phyloP scores from a whole-genome alignment of 768 basidiomycete species.

The Omphalotus guepiniiformis region DNA sequence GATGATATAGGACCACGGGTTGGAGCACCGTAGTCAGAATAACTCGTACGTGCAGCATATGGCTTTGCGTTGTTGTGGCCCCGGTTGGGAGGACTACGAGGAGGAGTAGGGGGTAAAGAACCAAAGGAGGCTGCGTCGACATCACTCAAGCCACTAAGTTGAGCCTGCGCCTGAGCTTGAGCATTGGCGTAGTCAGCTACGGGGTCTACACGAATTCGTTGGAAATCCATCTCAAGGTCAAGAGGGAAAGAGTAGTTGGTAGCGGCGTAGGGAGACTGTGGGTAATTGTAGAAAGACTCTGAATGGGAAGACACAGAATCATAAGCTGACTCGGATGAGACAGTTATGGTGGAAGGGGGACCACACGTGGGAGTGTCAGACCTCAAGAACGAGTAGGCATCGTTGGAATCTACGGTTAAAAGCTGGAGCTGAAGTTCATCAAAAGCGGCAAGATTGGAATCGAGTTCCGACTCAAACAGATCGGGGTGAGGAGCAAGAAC shows the following conservation, averaged over 20 bases:
- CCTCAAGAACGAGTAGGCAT: constrained; percentile 61
- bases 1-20: constrained; percentile 43
- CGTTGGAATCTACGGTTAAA: constrained; percentile 59
- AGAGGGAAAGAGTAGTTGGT: constrained; percentile 56
- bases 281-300: constrained; percentile 66
- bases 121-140: constrained; percentile 53
- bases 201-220: constrained; percentile 50
- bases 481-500: constrained; percentile 76
- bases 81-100: constrained; percentile 38
- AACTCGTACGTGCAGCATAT: constrained; percentile 45
- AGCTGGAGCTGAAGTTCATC: constrained; percentile 61
- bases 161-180: constrained; percentile 25
- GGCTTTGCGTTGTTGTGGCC: constrained; percentile 31
- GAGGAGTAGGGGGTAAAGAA: constrained; percentile 52
- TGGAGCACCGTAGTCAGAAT: constrained; percentile 62
- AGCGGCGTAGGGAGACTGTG: constrained; percentile 44
- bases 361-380: constrained; percentile 62
- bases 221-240: constrained; percentile 74
- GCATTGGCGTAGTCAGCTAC: constrained; percentile 49
- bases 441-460: constrained; percentile 62
- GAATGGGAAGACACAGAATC: constrained; percentile 65
- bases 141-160: constrained; percentile 20
- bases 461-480: constrained; percentile 80
- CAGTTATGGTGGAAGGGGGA: constrained; percentile 75
- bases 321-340: constrained; percentile 73